Percentiles rank a stretch among this genome's conserved stretches.
Evolutionary conservation across 139 green algal genomes (phyloP).

Genomic region (Pseudopediastrum boryanum): DNA sequence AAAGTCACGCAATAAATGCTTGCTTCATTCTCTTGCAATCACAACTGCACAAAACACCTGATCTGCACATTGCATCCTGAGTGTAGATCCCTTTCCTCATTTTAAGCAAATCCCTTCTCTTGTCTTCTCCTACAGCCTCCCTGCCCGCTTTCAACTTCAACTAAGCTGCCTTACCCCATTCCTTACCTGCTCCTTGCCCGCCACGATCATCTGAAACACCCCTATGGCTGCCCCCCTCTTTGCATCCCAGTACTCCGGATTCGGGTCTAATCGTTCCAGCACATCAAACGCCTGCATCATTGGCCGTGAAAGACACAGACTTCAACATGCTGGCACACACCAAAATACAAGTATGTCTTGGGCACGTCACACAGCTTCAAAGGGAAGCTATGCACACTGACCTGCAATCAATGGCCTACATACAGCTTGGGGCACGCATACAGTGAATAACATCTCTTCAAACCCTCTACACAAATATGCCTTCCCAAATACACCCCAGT

Average conservation of each 20-base stretch:
- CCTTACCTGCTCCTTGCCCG: constrained; percentile 46
- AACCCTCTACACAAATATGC: not conserved
- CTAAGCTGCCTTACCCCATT: too few species aligned
- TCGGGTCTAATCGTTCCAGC: constrained; percentile 78
- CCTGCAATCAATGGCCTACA: not conserved
- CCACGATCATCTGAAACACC: constrained; percentile 70
- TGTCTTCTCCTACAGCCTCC: too few species aligned
- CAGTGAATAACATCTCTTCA: not conserved
- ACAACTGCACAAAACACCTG: too few species aligned
- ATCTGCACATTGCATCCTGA: too few species aligned
- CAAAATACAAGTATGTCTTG: not conserved
- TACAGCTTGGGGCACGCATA: not conserved
- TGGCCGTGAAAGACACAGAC: not conserved
- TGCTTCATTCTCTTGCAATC: too few species aligned
- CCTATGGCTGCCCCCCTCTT: constrained; percentile 80
- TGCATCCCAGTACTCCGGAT: constrained; percentile 76
- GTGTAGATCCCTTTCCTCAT: too few species aligned
- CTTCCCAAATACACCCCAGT: too few species aligned
- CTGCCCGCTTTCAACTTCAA: too few species aligned
- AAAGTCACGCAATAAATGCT: too few species aligned
- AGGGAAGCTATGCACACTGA: not conserved
- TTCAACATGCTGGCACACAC: not conserved
- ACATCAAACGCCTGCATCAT: constrained; percentile 75
- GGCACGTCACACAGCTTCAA: not conserved
- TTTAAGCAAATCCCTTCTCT: too few species aligned